phyloP scores from a whole-genome alignment of 192 early-diverging fungal species.

The Coemansia aciculifera region DNA sequence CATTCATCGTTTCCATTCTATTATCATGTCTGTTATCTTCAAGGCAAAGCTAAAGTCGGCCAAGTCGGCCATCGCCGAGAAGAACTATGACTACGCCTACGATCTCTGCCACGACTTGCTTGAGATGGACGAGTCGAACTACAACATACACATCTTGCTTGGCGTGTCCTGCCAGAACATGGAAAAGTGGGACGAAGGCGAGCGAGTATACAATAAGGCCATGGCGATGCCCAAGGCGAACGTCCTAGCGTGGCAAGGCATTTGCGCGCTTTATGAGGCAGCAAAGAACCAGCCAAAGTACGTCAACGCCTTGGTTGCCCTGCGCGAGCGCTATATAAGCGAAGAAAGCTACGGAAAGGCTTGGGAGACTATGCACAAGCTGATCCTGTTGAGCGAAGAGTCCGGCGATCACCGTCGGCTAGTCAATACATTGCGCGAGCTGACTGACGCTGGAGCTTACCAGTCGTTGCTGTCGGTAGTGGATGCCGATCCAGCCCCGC shows the following conservation, averaged over 20 bases:
- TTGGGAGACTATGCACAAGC: constrained; percentile 57
- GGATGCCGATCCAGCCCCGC: constrained; percentile 20
- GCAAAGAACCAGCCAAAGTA: constrained; percentile 20
- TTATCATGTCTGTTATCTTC: constrained; percentile 50
- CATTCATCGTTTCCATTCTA: neutral
- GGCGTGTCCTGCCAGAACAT: constrained; percentile 68
- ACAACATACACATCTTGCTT: constrained; percentile 61
- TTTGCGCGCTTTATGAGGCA: constrained; percentile 64
- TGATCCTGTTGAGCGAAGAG: constrained; percentile 57
- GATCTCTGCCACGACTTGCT: constrained; percentile 53
- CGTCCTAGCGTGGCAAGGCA: constrained; percentile 69
- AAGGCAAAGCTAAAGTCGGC: constrained; percentile 53
- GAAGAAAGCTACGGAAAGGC: constrained; percentile 48
- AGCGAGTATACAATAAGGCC: constrained; percentile 60
- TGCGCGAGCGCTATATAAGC: constrained; percentile 35
- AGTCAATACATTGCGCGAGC: constrained; percentile 25
- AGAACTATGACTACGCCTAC: constrained; percentile 53
- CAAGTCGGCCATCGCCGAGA: constrained; percentile 43
- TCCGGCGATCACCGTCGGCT: constrained; percentile 44
- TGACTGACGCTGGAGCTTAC: constrained; percentile 16
- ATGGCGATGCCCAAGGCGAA: constrained; percentile 59
- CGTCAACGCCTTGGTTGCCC: constrained; percentile 22
- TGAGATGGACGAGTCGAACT: constrained; percentile 45
- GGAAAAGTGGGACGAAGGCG: constrained; percentile 58
- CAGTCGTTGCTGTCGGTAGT: constrained; percentile 11